Evolutionary conservation across 495 filamentous ascomycete species (phyloP).

Genomic region (Tetracladium marchalianum): DNA sequence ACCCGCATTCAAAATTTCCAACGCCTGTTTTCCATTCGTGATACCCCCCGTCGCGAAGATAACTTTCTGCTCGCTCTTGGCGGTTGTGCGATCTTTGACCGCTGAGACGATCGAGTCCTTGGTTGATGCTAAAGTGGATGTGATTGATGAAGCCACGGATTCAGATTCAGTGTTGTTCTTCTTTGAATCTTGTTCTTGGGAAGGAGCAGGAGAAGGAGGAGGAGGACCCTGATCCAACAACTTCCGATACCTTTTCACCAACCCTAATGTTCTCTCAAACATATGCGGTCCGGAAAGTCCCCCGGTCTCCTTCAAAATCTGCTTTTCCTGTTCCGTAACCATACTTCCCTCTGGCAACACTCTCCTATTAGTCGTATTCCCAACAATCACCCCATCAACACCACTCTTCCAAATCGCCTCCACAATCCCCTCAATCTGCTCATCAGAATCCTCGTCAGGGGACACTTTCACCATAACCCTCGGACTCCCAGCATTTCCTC

Average conservation of each 20-base stretch:
- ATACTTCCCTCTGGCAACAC: constrained; percentile 53
- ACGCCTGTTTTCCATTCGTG: constrained; percentile 70
- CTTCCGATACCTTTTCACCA: constrained; percentile 71
- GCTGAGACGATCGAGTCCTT: constrained; percentile 24
- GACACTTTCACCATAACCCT: constrained; percentile 95
- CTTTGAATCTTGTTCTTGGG: neutral
- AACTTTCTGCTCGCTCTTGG: constrained; percentile 48
- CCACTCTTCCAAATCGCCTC: constrained; percentile 74
- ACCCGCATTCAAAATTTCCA: constrained; percentile 69
- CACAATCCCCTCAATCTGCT: constrained; percentile 78
- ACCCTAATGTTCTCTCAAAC: constrained; percentile 62
- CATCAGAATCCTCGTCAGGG: constrained; percentile 79
- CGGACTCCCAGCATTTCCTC: constrained; percentile 53
- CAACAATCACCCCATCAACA: constrained; percentile 93
- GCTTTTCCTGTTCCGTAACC: constrained; percentile 56
- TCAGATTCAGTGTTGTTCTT: neutral
- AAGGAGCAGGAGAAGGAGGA: constrained; percentile 4
- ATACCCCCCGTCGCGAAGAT: constrained; percentile 92
- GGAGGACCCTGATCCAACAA: constrained; percentile 46
- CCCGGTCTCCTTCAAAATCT: constrained; percentile 62
- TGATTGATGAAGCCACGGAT: constrained; percentile 5
- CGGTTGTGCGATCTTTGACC: constrained; percentile 13
- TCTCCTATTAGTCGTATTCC: constrained; percentile 85
- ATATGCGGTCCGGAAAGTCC: constrained; percentile 86
- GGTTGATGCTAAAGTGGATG: constrained; percentile 7